Evolutionary conservation across 495 filamentous ascomycete genomes (phyloP).

Genomic region (Neurospora pannonica): DNA sequence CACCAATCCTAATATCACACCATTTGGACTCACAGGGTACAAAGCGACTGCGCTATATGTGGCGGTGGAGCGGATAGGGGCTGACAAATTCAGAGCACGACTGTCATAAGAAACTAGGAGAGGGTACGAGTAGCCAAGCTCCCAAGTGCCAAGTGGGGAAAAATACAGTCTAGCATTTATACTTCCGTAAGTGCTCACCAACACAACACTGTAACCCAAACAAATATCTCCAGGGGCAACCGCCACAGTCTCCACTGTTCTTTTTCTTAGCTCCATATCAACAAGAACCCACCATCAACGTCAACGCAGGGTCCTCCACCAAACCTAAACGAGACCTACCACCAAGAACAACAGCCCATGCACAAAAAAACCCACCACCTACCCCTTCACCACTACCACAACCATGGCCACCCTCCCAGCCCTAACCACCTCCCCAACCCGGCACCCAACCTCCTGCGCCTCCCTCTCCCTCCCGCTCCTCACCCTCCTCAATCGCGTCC

Average conservation of each 20-base stretch:
- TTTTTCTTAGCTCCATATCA: neutral
- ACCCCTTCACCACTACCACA: neutral
- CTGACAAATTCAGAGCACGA: no score
- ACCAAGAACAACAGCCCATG: neutral
- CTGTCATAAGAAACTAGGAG: no score
- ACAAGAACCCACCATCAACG: neutral
- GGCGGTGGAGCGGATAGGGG: no score
- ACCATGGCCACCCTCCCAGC: slow-evolving; percentile 1
- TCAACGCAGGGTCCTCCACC: neutral
- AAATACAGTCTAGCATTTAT: no score
- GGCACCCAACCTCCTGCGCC: slow-evolving; percentile 12
- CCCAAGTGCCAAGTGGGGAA: no score
- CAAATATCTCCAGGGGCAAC: neutral
- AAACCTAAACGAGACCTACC: neutral
- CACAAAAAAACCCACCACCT: neutral
- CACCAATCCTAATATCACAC: no score
- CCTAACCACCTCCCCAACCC: slow-evolving; percentile 2
- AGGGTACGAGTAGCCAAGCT: no score
- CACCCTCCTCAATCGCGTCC: slow-evolving; percentile 8
- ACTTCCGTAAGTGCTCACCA: no score
- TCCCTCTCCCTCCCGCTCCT: slow-evolving; percentile 17
- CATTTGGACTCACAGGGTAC: no score
- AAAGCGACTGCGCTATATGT: no score
- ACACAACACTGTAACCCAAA: neutral
- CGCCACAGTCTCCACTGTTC: neutral